Conservation (phyloP, 2,329 filamentous ascomycete genomes). For the Dryadomyces sulphureus region DNA sequence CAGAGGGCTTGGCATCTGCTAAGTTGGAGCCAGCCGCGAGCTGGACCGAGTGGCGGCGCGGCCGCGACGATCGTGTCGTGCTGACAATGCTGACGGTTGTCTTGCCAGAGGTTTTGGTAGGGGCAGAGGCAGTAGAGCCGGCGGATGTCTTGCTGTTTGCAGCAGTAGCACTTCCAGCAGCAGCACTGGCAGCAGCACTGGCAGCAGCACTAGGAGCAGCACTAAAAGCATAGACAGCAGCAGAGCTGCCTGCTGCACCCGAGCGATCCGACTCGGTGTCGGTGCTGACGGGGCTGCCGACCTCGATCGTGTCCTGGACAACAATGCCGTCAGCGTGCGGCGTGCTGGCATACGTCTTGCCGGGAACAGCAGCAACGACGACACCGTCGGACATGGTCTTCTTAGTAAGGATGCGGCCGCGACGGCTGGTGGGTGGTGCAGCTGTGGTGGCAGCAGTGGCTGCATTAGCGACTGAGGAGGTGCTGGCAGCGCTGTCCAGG, state of each 20-base stretch:
- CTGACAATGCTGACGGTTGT: neutral
- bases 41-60: neutral
- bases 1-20: neutral
- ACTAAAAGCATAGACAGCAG: no score
- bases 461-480: no score
- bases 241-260: no score
- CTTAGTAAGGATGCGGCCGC: neutral
- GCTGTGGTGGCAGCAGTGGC: no score
- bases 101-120: no score
- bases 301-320: constrained; percentile 43
- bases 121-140: no score
- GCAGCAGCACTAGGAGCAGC: neutral
- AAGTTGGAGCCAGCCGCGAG: neutral
- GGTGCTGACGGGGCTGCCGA: constrained; percentile 23
- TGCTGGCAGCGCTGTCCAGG: neutral
- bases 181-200: neutral
- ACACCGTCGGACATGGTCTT: neutral
- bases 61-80: neutral
- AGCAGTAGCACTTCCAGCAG: neutral
- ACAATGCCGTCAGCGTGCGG: constrained; percentile 28
- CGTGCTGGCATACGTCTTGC: neutral
- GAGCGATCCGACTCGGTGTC: constrained; percentile 17
- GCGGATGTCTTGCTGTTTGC: no score
- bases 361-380: neutral
- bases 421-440: neutral